Evolutionary conservation across 495 filamentous ascomycete genomes (phyloP), one percentile per base, ranked within the genome.

Genomic region (Hypoxylon trugodes): DNA sequence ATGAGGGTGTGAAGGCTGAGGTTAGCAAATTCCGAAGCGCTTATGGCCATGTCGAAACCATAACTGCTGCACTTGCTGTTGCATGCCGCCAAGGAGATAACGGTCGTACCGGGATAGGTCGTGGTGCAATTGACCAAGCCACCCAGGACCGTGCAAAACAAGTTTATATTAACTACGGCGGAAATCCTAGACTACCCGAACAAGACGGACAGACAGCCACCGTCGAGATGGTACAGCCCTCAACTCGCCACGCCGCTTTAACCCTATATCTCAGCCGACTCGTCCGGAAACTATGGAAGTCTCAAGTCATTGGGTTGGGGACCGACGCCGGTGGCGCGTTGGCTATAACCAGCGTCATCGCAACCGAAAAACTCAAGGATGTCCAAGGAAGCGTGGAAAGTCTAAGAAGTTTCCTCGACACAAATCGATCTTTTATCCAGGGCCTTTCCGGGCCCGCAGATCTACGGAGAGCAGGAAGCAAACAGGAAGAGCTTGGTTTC

Each of bases 21-120:
- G 80, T 93, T 35, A 89, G 88, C 49, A 90, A 84, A 50, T 96
- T 98, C 68, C 89, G 92, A 53, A 81, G 84, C 28, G 82, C 84
- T 2, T 97, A 98, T 73, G 96, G 96, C 28, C 83, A 90, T 1
- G 86, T 85, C 1, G 95, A 99, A 71, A 92, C 89, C 0, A 86
- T 92, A 60, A 91, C 96, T 0, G 93, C 93, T 49, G 92, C 96
- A 7, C 81, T 99, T 16, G 96, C 96, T 6, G 95, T 98, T n/a
- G 93, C 93, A 10, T 99, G 95, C 72, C 92, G 94, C 9, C 92
- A 96, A 72, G 92, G 90, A 13, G 84, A 87, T 18, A 92, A 94
- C 65, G 82, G 93, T 38, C 75, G 79, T 8, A 85, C 86, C 0
- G 81, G 87, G 0, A 89, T 92, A 50, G 81, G 84, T 19, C 85